A percentile compares a stretch with the other conserved stretches of the same genome.
phyloP scores from a whole-genome alignment of 306 rosid genomes.

The Acacia acuminata region DNA sequence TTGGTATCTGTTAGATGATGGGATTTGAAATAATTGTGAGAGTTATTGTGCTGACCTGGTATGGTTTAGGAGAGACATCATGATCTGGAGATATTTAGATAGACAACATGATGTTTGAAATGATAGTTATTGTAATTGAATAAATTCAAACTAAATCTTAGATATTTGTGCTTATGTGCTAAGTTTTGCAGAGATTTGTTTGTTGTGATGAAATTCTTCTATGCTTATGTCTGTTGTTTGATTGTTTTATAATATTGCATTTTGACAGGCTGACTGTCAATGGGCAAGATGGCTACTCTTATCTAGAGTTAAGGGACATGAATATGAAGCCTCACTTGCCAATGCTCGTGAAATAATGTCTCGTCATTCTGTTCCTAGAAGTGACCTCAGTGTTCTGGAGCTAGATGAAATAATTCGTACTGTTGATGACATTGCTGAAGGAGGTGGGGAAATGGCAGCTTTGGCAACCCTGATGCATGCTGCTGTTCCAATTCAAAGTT shows the following conservation, averaged over 20 bases:
- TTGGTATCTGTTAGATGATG: background rate
- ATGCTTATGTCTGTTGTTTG: conserved; percentile 28
- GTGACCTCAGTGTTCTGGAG: conserved; percentile 65
- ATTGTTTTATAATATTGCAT: conserved; percentile 35
- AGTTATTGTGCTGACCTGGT: background rate
- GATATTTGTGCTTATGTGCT: background rate
- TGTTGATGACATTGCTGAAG: conserved; percentile 98
- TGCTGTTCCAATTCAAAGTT: conserved; percentile 71
- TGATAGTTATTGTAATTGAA: background rate
- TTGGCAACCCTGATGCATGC: conserved; percentile 92
- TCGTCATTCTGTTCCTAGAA: conserved; percentile 56
- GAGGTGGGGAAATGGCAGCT: conserved; percentile 97
- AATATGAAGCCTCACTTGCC: conserved; percentile 84
- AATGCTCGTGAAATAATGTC: conserved; percentile 81
- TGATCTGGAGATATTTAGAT: background rate
- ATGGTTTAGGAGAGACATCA: background rate
- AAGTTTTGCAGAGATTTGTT: background rate
- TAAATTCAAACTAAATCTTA: background rate
- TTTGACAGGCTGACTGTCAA: conserved; percentile 77
- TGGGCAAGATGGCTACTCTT: conserved; percentile 95
- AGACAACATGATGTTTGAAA: background rate
- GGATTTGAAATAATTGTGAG: background rate
- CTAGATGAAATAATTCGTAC: conserved; percentile 82
- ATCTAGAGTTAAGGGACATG: conserved; percentile 78
- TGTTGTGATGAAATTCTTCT: conserved; percentile 1